Percentiles rank a stretch among this genome's conserved stretches.
Conservation (phyloP, 2,329 filamentous ascomycete species). For the Polytolypa hystricis region DNA sequence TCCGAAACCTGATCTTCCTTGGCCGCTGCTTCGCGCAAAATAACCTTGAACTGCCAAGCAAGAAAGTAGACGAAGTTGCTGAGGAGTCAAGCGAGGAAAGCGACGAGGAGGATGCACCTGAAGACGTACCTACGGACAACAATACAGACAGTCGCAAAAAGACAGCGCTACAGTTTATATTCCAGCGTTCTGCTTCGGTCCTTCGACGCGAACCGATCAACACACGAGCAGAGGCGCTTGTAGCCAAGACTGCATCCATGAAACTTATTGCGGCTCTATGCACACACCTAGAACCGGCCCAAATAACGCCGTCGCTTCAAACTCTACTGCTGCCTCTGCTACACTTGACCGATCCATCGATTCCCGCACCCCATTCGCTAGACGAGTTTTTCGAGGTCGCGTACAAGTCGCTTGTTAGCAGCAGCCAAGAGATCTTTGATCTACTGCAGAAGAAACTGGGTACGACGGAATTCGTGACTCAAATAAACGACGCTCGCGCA, state of each 20-base stretch:
- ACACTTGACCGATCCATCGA: conserved; percentile 71
- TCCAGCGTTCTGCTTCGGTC: conserved; percentile 66
- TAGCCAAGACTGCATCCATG: conserved; percentile 65
- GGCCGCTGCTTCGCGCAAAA: conserved; percentile 55
- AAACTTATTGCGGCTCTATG: conserved; percentile 61
- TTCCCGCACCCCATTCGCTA: conserved; percentile 58
- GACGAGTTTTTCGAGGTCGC: conserved; percentile 58
- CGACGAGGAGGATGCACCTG: conserved; percentile 35
- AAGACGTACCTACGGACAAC: conserved; percentile 32
- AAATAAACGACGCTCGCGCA: conserved; percentile 61
- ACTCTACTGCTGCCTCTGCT: conserved; percentile 59
- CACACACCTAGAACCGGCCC: conserved; percentile 46
- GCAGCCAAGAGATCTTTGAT: conserved; percentile 68
- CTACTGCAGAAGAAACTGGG: conserved; percentile 77
- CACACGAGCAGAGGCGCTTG: conserved; percentile 49
- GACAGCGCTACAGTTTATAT: conserved; percentile 59
- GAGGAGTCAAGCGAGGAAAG: conserved; percentile 29
- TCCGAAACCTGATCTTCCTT: conserved; percentile 75
- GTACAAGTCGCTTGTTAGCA: conserved; percentile 60
- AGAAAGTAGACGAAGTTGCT: conserved; percentile 28
- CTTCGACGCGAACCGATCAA: conserved; percentile 64
- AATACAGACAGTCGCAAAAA: conserved; percentile 34
- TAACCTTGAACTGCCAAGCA: conserved; percentile 34
- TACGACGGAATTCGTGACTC: conserved; percentile 63
- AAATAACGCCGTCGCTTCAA: conserved; percentile 53